These are phyloP conservation scores for Ogataea allantospora DNA, from an alignment of 805 yeast species.

Conservation along the genomic window DNA sequence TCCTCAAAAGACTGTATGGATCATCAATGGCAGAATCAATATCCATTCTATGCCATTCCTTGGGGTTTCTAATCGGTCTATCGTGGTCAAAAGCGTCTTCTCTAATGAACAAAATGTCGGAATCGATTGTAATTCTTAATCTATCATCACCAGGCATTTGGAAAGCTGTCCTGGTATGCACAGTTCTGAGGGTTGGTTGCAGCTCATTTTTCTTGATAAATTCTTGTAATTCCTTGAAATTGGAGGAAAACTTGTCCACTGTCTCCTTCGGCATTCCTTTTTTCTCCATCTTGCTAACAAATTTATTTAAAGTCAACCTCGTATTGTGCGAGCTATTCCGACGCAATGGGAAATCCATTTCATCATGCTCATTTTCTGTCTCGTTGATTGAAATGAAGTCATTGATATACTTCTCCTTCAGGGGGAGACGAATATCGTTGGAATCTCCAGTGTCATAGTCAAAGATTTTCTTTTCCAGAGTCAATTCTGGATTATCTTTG, in stretches of 20 bases:
- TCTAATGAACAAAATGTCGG: conserved; percentile 81
- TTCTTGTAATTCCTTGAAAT: conserved; percentile 58
- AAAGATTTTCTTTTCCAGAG: conserved; percentile 75
- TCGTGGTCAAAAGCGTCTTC: conserved; percentile 85
- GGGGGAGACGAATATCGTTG: conserved; percentile 58
- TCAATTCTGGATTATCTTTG: conserved; percentile 70
- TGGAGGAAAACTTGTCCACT: conserved; percentile 49
- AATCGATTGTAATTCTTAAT: conserved; percentile 85
- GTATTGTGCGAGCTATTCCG: conserved; percentile 8
- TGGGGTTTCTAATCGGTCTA: conserved; percentile 87
- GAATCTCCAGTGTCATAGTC: conserved; percentile 48
- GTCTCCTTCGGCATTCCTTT: conserved; percentile 54
- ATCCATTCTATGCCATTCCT: conserved; percentile 88
- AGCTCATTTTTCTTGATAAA: conserved; percentile 65
- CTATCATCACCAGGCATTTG: conserved; percentile 98
- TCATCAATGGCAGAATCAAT: conserved; percentile 73
- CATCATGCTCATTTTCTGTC: conserved; percentile 32
- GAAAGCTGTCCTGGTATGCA: conserved; percentile 90
- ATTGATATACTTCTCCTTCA: conserved; percentile 81
- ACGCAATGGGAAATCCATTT: conserved; percentile 29
- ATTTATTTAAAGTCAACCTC: conserved; percentile 41
- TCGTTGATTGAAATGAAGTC: conserved; percentile 48
- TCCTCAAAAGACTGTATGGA: conserved; percentile 71
- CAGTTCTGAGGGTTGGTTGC: conserved; percentile 84
- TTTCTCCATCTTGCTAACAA: conserved; percentile 59